Evolutionary conservation across 768 basidiomycete species (phyloP).

Genomic region (Atractiella rhizophila): DNA sequence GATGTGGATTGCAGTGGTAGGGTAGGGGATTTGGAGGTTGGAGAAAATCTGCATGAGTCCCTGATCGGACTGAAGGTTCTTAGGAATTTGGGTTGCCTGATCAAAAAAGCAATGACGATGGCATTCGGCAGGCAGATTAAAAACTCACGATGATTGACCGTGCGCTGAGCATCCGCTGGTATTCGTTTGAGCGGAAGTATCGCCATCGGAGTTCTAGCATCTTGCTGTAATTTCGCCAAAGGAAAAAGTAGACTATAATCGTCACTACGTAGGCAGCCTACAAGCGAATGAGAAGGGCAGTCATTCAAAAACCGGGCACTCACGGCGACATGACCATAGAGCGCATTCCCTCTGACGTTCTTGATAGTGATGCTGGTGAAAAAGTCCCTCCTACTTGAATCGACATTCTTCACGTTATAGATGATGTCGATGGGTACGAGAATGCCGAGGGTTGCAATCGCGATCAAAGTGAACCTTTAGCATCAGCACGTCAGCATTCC

Average conservation of each 20-base stretch:
- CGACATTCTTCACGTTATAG: slow-evolving; percentile 51
- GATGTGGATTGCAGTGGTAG: slow-evolving; percentile 71
- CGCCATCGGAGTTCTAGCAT: slow-evolving; percentile 49
- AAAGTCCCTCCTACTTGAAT: slow-evolving; percentile 24
- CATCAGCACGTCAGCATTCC: not conserved
- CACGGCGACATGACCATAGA: slow-evolving; percentile 7
- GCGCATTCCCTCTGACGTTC: slow-evolving; percentile 13
- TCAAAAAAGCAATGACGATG: not conserved
- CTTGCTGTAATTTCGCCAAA: slow-evolving; percentile 31
- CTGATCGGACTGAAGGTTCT: slow-evolving; percentile 57
- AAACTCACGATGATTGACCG: slow-evolving; percentile 44
- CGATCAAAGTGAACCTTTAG: slow-evolving; percentile 39
- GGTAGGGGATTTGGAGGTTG: slow-evolving; percentile 40
- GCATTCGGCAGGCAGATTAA: not conserved
- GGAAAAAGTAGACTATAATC: slow-evolving; percentile 25
- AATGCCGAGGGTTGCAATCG: slow-evolving; percentile 38
- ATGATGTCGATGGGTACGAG: slow-evolving; percentile 66
- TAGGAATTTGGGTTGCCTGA: slow-evolving; percentile 36
- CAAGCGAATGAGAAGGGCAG: slow-evolving; percentile 50
- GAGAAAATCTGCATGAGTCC: slow-evolving; percentile 52
- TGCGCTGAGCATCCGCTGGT: slow-evolving; percentile 71
- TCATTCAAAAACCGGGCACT: slow-evolving; percentile 19
- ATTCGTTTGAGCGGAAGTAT: slow-evolving; percentile 46
- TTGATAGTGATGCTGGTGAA: slow-evolving; percentile 18
- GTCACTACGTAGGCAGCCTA: slow-evolving; percentile 64